These are phyloP conservation scores for Plasmodium coatneyi DNA, from an alignment of 169 alveolate genomes.

Conservation along the genomic window DNA sequence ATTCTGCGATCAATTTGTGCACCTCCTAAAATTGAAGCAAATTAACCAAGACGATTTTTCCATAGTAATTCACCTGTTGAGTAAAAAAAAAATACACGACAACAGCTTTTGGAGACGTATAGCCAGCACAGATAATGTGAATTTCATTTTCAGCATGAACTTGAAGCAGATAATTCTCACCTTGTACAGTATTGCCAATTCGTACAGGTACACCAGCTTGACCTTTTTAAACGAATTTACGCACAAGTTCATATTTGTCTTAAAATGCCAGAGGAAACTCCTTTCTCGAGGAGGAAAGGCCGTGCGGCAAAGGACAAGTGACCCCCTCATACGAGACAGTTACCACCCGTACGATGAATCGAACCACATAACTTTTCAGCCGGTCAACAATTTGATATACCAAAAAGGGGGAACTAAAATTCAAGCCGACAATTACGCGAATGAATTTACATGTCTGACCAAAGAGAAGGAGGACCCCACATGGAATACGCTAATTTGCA, in stretches of 20 bases:
- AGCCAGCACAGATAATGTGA: conserved; percentile 28
- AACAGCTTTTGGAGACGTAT: conserved; percentile 60
- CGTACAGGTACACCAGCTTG: conserved; percentile 7
- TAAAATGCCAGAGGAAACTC: conserved; percentile 23
- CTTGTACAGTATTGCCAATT: conserved; percentile 39
- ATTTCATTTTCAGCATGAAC: conserved; percentile 52
- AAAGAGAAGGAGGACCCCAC: background rate
- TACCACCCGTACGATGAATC: background rate
- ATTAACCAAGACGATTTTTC: conserved; percentile 31
- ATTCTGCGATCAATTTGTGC: conserved; percentile 42
- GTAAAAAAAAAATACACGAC: conserved; percentile 27
- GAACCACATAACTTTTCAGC: background rate
- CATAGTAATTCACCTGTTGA: conserved; percentile 53
- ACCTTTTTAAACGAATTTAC: conserved; percentile 43
- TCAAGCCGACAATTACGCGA: background rate
- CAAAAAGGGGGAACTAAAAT: background rate
- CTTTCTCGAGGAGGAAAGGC: background rate
- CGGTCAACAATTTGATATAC: background rate
- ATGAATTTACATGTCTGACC: background rate
- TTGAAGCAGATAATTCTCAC: conserved; percentile 54
- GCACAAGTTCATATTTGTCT: conserved; percentile 12
- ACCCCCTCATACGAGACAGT: background rate
- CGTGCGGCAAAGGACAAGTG: background rate
- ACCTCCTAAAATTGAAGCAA: conserved; percentile 37
- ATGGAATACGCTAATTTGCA: background rate